Evolutionary conservation across 352 stramenopile species (phyloP).

Genomic region (Phytophthora foliorum): DNA sequence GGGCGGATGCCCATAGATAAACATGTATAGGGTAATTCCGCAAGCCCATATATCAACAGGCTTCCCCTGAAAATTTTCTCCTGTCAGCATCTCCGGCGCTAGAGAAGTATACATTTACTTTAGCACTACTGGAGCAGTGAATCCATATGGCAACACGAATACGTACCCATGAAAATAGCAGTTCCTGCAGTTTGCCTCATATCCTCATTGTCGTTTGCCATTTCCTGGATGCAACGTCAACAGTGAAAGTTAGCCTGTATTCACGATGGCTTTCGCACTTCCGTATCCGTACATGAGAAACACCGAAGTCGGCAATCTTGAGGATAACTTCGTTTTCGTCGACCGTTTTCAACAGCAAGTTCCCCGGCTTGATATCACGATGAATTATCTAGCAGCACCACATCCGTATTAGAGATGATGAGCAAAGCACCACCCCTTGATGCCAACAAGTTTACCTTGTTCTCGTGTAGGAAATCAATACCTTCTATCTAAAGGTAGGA

Average conservation of each 20-base stretch:
- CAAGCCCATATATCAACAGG: constrained; percentile 96
- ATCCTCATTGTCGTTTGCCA: constrained; percentile 77
- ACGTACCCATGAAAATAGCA: constrained; percentile 77
- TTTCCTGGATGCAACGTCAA: constrained; percentile 50
- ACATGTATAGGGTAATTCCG: constrained; percentile 97
- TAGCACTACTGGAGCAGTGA: neutral
- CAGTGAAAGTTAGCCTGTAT: neutral
- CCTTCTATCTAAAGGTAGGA: constrained; percentile 68
- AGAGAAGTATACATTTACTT: neutral
- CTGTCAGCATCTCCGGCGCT: constrained; percentile 86
- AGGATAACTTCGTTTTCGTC: constrained; percentile 72
- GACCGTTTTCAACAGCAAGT: constrained; percentile 72
- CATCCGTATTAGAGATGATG: neutral
- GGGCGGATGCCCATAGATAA: constrained; percentile 94
- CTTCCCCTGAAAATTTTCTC: constrained; percentile 79
- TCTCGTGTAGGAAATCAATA: constrained; percentile 85
- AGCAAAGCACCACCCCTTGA: neutral
- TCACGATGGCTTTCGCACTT: neutral
- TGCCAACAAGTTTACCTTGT: constrained; percentile 54
- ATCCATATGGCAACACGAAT: neutral
- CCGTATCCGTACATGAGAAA: constrained; percentile 65
- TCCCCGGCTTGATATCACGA: constrained; percentile 85
- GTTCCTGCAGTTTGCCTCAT: constrained; percentile 81
- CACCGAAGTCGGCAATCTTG: constrained; percentile 86
- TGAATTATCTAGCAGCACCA: constrained; percentile 66